phyloP scores from a whole-genome alignment of 1,139 yeast genomes.

The Magnusiomyces tetraspermus region DNA sequence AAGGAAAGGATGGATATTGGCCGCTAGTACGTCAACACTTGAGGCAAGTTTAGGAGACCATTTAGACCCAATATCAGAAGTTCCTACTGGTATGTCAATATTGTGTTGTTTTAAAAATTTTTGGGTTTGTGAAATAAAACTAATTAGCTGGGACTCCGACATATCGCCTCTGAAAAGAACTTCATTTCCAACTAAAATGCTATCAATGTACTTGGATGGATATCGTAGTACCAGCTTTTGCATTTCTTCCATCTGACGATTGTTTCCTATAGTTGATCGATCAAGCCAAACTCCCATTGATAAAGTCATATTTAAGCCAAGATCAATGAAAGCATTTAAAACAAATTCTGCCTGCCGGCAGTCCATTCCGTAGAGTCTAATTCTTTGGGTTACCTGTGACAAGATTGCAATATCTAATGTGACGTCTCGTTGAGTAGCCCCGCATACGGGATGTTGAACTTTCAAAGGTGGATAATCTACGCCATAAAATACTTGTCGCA shows the following conservation, averaged over 20 bases:
- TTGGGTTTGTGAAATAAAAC: conserved; percentile 39
- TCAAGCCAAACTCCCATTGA: conserved; percentile 62
- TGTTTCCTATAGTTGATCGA: conserved; percentile 36
- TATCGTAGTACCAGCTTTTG: conserved; percentile 34
- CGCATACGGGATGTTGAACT: conserved; percentile 38
- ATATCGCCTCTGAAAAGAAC: conserved; percentile 49
- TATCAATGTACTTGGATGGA: conserved; percentile 42
- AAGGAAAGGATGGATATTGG: conserved; percentile 61
- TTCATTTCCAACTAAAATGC: conserved; percentile 55
- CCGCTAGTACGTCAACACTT: conserved; percentile 50
- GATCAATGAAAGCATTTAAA: conserved; percentile 44
- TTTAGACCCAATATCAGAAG: conserved; percentile 46
- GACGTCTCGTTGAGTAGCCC: conserved; percentile 40
- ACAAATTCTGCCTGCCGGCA: conserved; percentile 49
- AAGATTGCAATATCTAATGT: conserved; percentile 46
- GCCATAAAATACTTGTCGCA: conserved; percentile 44
- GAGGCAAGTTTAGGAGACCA: conserved; percentile 27
- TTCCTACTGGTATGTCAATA: conserved; percentile 42
- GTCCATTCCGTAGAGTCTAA: conserved; percentile 55
- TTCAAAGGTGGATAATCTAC: conserved; percentile 50
- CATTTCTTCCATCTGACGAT: conserved; percentile 36
- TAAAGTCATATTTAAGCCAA: conserved; percentile 47
- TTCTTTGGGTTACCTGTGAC: conserved; percentile 48
- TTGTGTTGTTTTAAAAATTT: conserved; percentile 30
- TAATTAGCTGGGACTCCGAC: conserved; percentile 33